Evolutionary conservation across 208 protist species (phyloP).

Genomic region (Vickermania ingenoplastis): DNA sequence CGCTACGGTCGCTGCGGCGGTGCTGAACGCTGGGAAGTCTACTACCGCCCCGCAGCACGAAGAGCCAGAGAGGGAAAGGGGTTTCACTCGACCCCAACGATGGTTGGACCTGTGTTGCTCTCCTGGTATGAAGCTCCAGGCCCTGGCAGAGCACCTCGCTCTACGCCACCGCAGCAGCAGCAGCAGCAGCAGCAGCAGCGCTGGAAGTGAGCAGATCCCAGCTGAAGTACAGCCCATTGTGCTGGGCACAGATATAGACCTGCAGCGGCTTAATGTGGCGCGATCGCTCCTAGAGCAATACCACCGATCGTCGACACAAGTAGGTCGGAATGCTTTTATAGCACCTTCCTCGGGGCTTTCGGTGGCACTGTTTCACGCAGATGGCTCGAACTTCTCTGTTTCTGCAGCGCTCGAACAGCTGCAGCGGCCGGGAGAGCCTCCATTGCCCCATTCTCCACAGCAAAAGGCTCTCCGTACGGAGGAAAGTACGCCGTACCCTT

Average conservation of each 20-base stretch:
- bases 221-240: no score
- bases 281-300: conserved; percentile 41
- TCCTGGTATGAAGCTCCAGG: conserved; percentile 77
- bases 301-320: background rate
- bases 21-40: no score
- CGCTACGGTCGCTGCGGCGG: conserved; percentile 68
- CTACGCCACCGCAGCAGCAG: background rate
- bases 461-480: no score
- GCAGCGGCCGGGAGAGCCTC: no score
- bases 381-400: conserved; percentile 18
- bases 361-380: conserved; percentile 39
- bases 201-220: no score
- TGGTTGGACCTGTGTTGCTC: conserved; percentile 83
- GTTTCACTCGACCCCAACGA: no score
- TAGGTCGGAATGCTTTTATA: no score
- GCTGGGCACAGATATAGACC: conserved; percentile 62
- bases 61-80: no score
- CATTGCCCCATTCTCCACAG: no score
- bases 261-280: conserved; percentile 43
- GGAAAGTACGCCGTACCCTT: no score
- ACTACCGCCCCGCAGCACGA: conserved; percentile 29
- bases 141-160: conserved; percentile 52
- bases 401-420: background rate
- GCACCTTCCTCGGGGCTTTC: no score
- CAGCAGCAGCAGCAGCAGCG: background rate